Base-by-base conservation (phyloP, 1,139 yeast species). In the Meyerozyma guilliermondii region DNA sequence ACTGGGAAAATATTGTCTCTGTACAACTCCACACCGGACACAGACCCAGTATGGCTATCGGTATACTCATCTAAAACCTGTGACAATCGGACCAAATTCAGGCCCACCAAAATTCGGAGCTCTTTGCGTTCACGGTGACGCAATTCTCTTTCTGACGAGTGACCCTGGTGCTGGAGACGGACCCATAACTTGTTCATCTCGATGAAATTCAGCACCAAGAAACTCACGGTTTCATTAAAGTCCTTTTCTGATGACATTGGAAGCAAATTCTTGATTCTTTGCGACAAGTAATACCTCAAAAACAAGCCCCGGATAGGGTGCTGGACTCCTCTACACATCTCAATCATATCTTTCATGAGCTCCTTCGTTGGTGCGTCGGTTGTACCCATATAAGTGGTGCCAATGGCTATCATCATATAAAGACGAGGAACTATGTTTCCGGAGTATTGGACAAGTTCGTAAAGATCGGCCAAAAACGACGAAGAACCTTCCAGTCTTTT, bases 131-230 rank as follows among this genome's bases (percentile, higher is more conserved):
- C 98, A 47, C 74, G 76, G 26, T 76, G 78, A 42, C 98, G 74
- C 58, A 83, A 77, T 40, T 76, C 81, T 38, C 91, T 76, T 54
- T 92, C 96, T 29, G 87, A 77, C 2, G 94, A 80, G 50, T 89
- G 96, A 1, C 98, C 98, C 61, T 89, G 96, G 59, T 91, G 96
- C 65, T 92, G 98, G 48, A 89, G 71, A 43, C 98, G 75, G 1
- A 94, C 98, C 98, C 98, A 92, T 40, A 92, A 71, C 61, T 94
- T 92, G 66, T 94, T 92, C 98, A 92, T 92, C 60, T 92, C 98
- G 47, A 91, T 83, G 61, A 92, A 94, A 60, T 92, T 94, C 27
- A 87, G 79, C 44, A 88, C 76, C 38, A 91, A 77, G 56, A 91
- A 91, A 41, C 77, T 78, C 26, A 84, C 77, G 36, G 92, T 74